Evolutionary conservation across 257 asterid species (phyloP), one percentile per base, ranked within the genome.

Genomic region (Solanum raphanifolium): DNA sequence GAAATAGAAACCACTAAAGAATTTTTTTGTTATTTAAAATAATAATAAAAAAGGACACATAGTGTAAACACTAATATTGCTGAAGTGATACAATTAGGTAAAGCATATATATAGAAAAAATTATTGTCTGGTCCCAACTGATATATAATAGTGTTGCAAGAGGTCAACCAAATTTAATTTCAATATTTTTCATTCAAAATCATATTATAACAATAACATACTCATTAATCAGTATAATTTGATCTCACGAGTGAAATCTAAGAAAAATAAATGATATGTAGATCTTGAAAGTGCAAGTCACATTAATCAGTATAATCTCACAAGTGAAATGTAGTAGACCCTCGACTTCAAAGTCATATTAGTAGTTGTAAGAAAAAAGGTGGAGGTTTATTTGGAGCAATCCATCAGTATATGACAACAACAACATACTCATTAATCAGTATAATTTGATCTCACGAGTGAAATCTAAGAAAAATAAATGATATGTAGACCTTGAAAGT

Each of bases 211-310:
- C 1, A 27, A 25, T 1, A 66, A 12, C 2, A 9, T 62, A 23
- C 8, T 16, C 60, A 52, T 52, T 5, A 2, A 1, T 38, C 41
- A 38, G 10, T 38, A 38, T 38, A 38, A 38, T 52, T 0, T 43
- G 52, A 41, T 41, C 52, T 52, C 9, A 20, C n/a, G n/a, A 52
- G n/a, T 55, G 9, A 55, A 55, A 18, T 18, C 10, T 18, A 55
- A 16, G 0, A 55, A 18, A 0, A 0, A 6, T 55, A 55, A 55
- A 55, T 0, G 0, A 20, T 7, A 55, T 2, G n/a, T 0, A 20
- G 10, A 52, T 0, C 1, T 52, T 52, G 1, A 52, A 18, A 55
- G n/a, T 55, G 10, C 62, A 55, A 52, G 62, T 52, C 9, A 52
- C 62, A 16, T 0, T 18, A 6, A 16, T 52, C 4, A 52, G 0